Conservation (phyloP, 148 eudicot species). For the Rhododendron williamsianum region DNA sequence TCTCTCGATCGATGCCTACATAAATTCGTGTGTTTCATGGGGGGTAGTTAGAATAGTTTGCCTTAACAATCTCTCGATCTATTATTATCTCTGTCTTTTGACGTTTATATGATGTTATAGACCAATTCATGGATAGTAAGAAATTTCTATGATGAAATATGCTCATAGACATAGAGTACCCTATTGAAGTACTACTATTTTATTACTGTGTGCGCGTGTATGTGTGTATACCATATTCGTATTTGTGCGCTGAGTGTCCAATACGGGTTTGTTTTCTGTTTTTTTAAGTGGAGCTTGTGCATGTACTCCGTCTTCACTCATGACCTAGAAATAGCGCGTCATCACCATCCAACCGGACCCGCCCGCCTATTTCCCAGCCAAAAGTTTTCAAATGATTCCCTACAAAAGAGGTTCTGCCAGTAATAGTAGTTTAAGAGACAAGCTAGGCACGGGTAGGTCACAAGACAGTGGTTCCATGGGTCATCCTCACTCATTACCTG, state of each 20-base stretch:
- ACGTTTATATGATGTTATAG: no score
- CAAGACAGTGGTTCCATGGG: background rate
- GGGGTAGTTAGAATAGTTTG: no score
- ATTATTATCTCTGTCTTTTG: no score
- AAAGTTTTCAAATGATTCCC: background rate
- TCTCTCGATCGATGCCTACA: background rate
- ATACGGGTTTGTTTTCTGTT: background rate
- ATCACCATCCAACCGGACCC: background rate
- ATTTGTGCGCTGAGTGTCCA: background rate
- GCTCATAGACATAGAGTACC: background rate
- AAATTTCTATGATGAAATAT: background rate
- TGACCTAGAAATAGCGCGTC: background rate
- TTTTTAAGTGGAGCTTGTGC: background rate
- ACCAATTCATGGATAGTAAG: no score
- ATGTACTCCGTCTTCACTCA: no score
- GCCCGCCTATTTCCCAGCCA: background rate
- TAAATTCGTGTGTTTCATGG: no score
- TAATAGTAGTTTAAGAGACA: background rate
- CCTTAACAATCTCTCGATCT: no score
- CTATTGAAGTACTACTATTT: background rate
- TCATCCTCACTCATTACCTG: background rate
- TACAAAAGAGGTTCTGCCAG: background rate
- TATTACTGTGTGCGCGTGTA: background rate
- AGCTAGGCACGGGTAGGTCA: background rate
- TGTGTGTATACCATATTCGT: background rate